Evolutionary conservation across 768 basidiomycete genomes (phyloP), one percentile per base, ranked within the genome.

Genomic region (Coprinellus aureogranulatus): DNA sequence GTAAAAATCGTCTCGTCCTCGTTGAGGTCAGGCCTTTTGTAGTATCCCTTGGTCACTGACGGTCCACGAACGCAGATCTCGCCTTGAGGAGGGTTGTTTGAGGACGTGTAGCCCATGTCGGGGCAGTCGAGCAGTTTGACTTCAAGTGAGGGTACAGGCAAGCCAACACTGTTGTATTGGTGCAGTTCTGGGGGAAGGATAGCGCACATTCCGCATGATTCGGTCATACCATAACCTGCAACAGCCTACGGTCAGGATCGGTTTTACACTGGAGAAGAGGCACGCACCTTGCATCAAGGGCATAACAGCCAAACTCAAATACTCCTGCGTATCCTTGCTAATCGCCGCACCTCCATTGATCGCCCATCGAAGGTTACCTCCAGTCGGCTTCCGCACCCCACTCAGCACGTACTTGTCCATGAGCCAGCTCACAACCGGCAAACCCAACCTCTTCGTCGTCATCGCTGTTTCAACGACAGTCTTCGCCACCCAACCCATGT

Each of bases 171-270:
- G 20, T 86, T 84, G 65, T 81, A 84, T 39, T 79, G 78, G 76
- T 86, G 79, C 54, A 84, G 71, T 62, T 87, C 86, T 0, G 92
- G 92, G 3, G 90, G 89, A 27, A 94, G 78, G 61, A 94, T 78
- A 12, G 82, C 76, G 65, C 85, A 88, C 88, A 93, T 91, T 30
- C 88, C 89, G 66, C 86, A 84, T 1, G 89, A 84, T 67, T 96
- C 93, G 20, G 94, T 95, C 77, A 95, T 84, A 40, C 94, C 92
- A 65, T 92, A 93, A 40, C 88, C 89, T 91, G 18, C n/a, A n/a
- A n/a, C n/a, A n/a, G n/a, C n/a, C n/a, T n/a, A n/a, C n/a, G n/a
- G n/a, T n/a, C n/a, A n/a, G n/a, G n/a, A n/a, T n/a, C n/a, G n/a
- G n/a, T n/a, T n/a, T n/a, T n/a, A n/a, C n/a, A n/a, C n/a, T n/a